phyloP scores from a whole-genome alignment of 148 eudicot genomes.

The Amaranthus hypochondriacus region DNA sequence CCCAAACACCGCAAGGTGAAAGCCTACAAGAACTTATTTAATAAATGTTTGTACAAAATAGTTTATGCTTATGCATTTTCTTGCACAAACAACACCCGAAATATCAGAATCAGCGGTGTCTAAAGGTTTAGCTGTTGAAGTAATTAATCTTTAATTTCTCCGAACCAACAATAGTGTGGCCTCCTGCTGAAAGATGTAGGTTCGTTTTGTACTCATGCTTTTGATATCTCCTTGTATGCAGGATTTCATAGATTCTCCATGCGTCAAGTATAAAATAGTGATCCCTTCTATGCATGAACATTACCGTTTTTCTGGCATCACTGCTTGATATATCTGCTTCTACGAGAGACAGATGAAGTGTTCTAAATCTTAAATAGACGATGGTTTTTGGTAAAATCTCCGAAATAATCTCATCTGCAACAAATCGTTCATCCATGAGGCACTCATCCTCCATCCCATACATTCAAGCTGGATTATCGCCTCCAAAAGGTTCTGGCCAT shows the following conservation, averaged over 20 bases:
- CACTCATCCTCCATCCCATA: constrained; percentile 50
- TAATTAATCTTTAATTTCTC: background rate
- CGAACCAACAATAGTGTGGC: too few species aligned
- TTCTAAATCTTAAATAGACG: constrained; percentile 22
- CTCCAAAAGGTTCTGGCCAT: constrained; percentile 49
- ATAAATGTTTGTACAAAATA: background rate
- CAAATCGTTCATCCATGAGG: constrained; percentile 46
- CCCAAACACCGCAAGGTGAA: too few species aligned
- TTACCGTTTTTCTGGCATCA: constrained; percentile 4
- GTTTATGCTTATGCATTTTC: background rate
- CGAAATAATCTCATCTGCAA: constrained; percentile 49
- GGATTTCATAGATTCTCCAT: constrained; percentile 1
- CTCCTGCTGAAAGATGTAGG: background rate
- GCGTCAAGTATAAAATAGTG: constrained; percentile 9
- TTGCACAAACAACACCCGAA: background rate
- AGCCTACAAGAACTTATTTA: too few species aligned
- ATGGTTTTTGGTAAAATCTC: constrained; percentile 58
- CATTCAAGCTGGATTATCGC: constrained; percentile 58
- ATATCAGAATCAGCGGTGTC: background rate
- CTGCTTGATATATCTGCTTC: constrained; percentile 11
- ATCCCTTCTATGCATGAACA: constrained; percentile 5
- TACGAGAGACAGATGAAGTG: constrained; percentile 14
- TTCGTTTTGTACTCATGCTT: background rate
- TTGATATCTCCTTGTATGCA: constrained; percentile 12
- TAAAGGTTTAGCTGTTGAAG: background rate